Base-by-base conservation (phyloP, 306 rosid genomes). In the Quercus dentata region DNA sequence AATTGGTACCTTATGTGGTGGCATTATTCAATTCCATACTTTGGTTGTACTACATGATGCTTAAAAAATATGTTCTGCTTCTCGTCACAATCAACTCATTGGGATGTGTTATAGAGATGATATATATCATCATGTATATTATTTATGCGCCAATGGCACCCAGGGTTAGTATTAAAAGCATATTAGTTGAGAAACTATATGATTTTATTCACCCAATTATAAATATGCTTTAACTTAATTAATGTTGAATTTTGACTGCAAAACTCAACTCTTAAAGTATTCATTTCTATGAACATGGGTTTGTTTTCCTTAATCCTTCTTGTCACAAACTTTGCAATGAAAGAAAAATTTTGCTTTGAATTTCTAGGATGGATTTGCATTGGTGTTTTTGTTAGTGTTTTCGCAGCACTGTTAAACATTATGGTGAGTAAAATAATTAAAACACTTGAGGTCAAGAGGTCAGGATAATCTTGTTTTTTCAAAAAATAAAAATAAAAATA, bases 341-440 rank as follows among this genome's bases (percentile, higher is more conserved):
- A 78, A 12, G 81, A 59, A 65, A 12, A 75, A 0, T 69, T 80
- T 14, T 89, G 88, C 3, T 89, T 87, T 28, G 81, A 85, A 77
- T 89, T 90, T 38, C 69, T 96, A 12, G 99, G 99, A 15, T 91
- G 98, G 99, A 83, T 93, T 14, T 90, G 94, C 83, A 97, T 91
- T 18, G 71, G 81, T 3, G 54, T 91, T 56, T 82, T 93, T 0
- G 87, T 91, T 2, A 62, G 85, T 74, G 97, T 93, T 4, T 96
- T 96, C 55, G 98, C 93, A 3, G 93, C 97, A 11, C 98, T 94
- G 23, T 82, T 96, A 5, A 90, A 87, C 86, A 90, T 93, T 74
- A 70, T 96, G 97, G 98, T 94, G 46, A 86, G 94, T 76, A 3
- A 21, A 76, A 11, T 38, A 38, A 7, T 7, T 38, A 17, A 61